phyloP scores from a whole-genome alignment of 2,329 filamentous ascomycete species.

The Alternaria sp. region DNA sequence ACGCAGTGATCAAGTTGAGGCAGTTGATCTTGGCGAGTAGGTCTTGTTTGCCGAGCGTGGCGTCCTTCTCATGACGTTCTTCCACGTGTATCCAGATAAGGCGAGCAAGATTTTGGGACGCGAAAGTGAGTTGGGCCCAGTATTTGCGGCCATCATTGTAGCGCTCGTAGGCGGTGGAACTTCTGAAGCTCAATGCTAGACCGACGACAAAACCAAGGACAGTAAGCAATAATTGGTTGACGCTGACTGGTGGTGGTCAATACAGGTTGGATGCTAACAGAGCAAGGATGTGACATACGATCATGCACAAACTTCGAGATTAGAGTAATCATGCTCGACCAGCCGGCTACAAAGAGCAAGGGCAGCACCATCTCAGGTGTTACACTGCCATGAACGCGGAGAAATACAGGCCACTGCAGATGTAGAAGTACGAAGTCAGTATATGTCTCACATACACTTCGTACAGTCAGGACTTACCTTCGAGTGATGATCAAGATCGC shows the following conservation, averaged over 20 bases:
- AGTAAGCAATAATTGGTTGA: conserved; percentile 72
- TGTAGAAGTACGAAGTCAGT: neutral
- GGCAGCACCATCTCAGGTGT: conserved; percentile 76
- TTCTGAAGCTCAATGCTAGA: conserved; percentile 76
- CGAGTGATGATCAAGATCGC: conserved; percentile 73
- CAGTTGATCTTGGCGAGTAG: conserved; percentile 68
- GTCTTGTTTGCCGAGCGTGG: conserved; percentile 65
- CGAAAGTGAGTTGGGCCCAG: conserved; percentile 65
- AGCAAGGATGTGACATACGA: conserved; percentile 17
- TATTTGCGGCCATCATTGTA: conserved; percentile 65
- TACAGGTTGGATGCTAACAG: neutral
- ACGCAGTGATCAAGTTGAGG: conserved; percentile 79
- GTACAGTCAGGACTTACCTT: conserved; percentile 49
- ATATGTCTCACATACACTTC: neutral
- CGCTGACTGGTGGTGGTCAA: conserved; percentile 52
- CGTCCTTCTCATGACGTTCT: conserved; percentile 59
- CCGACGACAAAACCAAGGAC: conserved; percentile 82
- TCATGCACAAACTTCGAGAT: conserved; percentile 50
- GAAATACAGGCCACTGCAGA: conserved; percentile 67
- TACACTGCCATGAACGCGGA: conserved; percentile 77
- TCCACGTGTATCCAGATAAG: conserved; percentile 81
- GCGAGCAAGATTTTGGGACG: conserved; percentile 66
- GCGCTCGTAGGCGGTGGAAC: conserved; percentile 77
- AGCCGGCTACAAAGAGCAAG: conserved; percentile 66
- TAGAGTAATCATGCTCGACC: conserved; percentile 69